Evolutionary conservation across 345 rosid species (phyloP).

Genomic region (Linum tenue): DNA sequence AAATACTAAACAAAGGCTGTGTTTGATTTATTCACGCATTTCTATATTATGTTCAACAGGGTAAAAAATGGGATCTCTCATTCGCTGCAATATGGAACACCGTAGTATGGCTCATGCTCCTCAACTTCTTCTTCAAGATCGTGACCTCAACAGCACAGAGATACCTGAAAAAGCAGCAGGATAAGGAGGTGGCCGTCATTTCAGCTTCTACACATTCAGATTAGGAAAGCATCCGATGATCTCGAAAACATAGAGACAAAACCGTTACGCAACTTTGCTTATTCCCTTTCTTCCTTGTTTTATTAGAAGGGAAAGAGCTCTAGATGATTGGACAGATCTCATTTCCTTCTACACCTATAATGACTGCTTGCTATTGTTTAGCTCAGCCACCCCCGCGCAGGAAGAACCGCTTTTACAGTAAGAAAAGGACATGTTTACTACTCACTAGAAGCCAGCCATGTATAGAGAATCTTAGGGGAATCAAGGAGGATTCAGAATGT

Average conservation of each 20-base stretch:
- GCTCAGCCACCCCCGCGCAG: too few relatives aligned
- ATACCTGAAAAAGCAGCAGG: slow-evolving; percentile 67
- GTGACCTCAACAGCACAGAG: slow-evolving; percentile 73
- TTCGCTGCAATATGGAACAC: slow-evolving; percentile 77
- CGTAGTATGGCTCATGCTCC: slow-evolving; percentile 88
- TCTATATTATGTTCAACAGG: slow-evolving; percentile 27
- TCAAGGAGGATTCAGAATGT: too few relatives aligned
- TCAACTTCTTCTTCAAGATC: slow-evolving; percentile 72
- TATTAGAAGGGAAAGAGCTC: background rate
- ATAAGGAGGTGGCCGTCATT: slow-evolving; percentile 43
- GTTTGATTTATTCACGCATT: background rate
- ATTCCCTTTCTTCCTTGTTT: background rate
- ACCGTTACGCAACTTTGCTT: too few relatives aligned
- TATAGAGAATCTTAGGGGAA: too few relatives aligned
- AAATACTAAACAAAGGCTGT: too few relatives aligned
- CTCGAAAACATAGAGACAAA: background rate
- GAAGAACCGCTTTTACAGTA: too few relatives aligned
- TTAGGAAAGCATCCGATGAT: background rate
- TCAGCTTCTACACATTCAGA: slow-evolving; percentile 15
- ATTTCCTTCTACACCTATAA: background rate
- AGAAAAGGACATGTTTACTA: too few relatives aligned
- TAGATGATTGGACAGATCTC: background rate
- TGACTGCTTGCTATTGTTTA: too few relatives aligned
- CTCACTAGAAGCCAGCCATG: too few relatives aligned
- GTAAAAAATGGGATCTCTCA: slow-evolving; percentile 72